These are phyloP conservation scores for Lobosporangium transversale DNA, from an alignment of 192 early-diverging fungal genomes.

Conservation along the genomic window DNA sequence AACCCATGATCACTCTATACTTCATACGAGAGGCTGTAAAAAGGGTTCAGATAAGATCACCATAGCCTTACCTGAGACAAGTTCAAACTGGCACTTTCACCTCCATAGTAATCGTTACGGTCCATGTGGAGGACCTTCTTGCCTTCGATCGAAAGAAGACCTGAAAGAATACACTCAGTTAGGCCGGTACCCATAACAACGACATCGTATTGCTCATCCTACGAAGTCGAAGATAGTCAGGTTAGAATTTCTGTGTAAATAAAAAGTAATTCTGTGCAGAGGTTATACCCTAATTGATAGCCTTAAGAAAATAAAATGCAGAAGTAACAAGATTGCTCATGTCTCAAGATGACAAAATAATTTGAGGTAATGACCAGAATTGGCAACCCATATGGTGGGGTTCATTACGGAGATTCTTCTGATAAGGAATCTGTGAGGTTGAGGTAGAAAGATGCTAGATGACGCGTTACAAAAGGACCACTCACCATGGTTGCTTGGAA, in stretches of 20 bases:
- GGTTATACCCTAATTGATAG: no score
- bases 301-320: background rate
- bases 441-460: no score
- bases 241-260: background rate
- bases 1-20: no score
- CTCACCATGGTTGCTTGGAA: constrained; percentile 28
- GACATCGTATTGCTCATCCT: constrained; percentile 92
- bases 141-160: constrained; percentile 87
- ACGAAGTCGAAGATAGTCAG: background rate
- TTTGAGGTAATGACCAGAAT: no score
- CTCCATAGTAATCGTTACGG: constrained; percentile 98
- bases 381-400: no score
- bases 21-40: no score
- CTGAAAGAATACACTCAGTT: constrained; percentile 91
- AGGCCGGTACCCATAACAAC: constrained; percentile 90
- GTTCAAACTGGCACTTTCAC: constrained; percentile 94
- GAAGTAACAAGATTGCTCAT: background rate
- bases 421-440: no score
- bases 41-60: no score
- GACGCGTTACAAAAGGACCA: constrained; percentile 5
- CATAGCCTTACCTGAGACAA: constrained; percentile 89
- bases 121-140: constrained; percentile 94
- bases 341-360: constrained; percentile 6
- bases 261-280: no score
- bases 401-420: no score